Evolutionary conservation across 768 basidiomycete species (phyloP).

Genomic region (Mycena crocata): DNA sequence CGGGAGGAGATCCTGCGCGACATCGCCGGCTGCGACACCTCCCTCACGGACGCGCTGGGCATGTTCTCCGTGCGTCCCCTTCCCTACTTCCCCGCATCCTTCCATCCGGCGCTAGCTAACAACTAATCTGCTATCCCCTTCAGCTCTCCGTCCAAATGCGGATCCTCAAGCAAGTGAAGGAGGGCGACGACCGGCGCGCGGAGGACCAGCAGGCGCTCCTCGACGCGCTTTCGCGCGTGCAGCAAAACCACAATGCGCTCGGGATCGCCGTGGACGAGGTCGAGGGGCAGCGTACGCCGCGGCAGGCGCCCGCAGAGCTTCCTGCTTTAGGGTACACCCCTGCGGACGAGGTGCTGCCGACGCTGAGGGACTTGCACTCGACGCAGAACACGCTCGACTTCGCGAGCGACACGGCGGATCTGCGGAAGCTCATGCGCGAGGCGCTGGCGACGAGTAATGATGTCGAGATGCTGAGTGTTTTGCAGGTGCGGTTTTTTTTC

Average conservation of each 20-base stretch:
- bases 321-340: slow-evolving; percentile 1
- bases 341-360: slow-evolving; percentile 34
- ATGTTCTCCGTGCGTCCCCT: slow-evolving; percentile 58
- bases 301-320: background rate
- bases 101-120: background rate
- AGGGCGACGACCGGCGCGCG: slow-evolving; percentile 48
- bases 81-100: slow-evolving; percentile 38
- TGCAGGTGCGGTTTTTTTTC: slow-evolving; percentile 55
- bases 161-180: slow-evolving; percentile 63
- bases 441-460: slow-evolving; percentile 72
- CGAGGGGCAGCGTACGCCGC: slow-evolving; percentile 22
- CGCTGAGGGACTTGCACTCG: slow-evolving; percentile 39
- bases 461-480: slow-evolving; percentile 68
- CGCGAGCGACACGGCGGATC: slow-evolving; percentile 63
- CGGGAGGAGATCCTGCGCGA: slow-evolving; percentile 67
- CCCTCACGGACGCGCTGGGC: slow-evolving; percentile 63
- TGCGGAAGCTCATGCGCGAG: slow-evolving; percentile 67
- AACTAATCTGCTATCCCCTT: slow-evolving; percentile 28
- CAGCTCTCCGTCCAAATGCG: slow-evolving; percentile 64
- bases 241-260: slow-evolving; percentile 16
- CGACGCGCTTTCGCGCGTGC: slow-evolving; percentile 41
- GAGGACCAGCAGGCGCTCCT: slow-evolving; percentile 51
- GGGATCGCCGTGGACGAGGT: slow-evolving; percentile 24
- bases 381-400: slow-evolving; percentile 61
- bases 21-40: slow-evolving; percentile 63